Percentiles rank a stretch among this genome's conserved stretches.
Conservation (phyloP, 2,329 filamentous ascomycete genomes). For the Sarocladium kiliense region DNA sequence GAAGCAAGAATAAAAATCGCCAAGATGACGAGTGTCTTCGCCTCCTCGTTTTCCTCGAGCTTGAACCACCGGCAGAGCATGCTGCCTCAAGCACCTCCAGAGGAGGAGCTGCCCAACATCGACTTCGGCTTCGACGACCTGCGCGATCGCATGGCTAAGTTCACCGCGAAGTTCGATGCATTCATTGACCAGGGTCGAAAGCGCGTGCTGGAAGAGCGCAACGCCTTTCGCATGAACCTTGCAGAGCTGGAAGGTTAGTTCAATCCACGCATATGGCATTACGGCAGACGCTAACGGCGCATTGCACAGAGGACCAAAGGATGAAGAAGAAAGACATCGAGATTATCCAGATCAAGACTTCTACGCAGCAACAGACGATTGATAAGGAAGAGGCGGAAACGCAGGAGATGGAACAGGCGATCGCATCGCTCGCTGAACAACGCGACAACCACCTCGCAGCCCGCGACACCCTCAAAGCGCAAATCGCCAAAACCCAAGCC, state of each 20-base stretch:
- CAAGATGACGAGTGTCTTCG: slow-evolving; percentile 6
- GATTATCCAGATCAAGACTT: slow-evolving; percentile 67
- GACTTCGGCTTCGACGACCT: slow-evolving; percentile 96
- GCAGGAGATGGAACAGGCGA: slow-evolving; percentile 64
- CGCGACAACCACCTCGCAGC: slow-evolving; percentile 54
- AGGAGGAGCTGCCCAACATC: slow-evolving; percentile 76
- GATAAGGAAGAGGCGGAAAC: slow-evolving; percentile 73
- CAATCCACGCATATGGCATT: not conserved
- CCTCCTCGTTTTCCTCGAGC: slow-evolving; percentile 37
- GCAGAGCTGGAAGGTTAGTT: slow-evolving; percentile 79
- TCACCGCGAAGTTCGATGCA: slow-evolving; percentile 83
- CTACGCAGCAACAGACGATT: slow-evolving; percentile 67
- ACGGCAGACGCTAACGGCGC: not conserved
- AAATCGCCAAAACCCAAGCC: slow-evolving; percentile 63
- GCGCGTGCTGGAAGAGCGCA: slow-evolving; percentile 85
- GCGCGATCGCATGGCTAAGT: slow-evolving; percentile 90
- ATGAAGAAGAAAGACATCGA: slow-evolving; percentile 86
- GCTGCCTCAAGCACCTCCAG: slow-evolving; percentile 58
- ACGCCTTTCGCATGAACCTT: slow-evolving; percentile 86
- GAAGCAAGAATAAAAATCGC: not conserved
- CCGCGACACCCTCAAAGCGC: slow-evolving; percentile 52
- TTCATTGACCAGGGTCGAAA: slow-evolving; percentile 92
- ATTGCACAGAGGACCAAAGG: slow-evolving; percentile 72
- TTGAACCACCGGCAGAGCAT: slow-evolving; percentile 55
- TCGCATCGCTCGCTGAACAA: slow-evolving; percentile 52